phyloP scores from a whole-genome alignment of 345 rosid species.

The Eucalyptus camaldulensis region DNA sequence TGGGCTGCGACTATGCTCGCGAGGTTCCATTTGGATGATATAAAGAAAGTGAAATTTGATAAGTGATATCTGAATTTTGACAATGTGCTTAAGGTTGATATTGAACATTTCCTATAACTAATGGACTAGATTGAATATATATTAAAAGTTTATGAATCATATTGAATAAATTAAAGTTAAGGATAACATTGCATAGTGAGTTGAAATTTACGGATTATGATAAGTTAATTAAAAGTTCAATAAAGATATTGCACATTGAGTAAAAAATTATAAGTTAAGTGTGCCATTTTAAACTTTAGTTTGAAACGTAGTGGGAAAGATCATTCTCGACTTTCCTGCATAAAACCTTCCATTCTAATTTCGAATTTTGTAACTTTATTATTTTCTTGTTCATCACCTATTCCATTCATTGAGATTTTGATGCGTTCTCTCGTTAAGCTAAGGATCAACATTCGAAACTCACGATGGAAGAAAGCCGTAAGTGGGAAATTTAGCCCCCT shows the following conservation, averaged over 20 bases:
- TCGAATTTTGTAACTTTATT: not conserved
- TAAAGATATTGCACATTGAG: accelerated
- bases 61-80: too few species aligned
- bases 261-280: too few species aligned
- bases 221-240: too few species aligned
- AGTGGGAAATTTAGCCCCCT: not conserved
- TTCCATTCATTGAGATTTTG: not conserved
- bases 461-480: too few species aligned
- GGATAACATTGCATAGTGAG: accelerated
- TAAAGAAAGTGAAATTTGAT: not conserved
- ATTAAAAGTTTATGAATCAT: too few species aligned
- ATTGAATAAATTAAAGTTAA: too few species aligned
- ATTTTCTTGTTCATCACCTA: accelerated
- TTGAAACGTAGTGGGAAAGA: not conserved
- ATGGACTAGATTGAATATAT: too few species aligned
- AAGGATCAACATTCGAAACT: not conserved
- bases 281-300: not conserved
- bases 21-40: not conserved
- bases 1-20: accelerated
- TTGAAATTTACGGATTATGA: too few species aligned
- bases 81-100: too few species aligned
- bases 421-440: not conserved
- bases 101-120: too few species aligned
- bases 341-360: not conserved
- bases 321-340: accelerated